These are phyloP conservation scores for Carallia brachiata DNA, from an alignment of 345 rosid species.

Conservation along the genomic window DNA sequence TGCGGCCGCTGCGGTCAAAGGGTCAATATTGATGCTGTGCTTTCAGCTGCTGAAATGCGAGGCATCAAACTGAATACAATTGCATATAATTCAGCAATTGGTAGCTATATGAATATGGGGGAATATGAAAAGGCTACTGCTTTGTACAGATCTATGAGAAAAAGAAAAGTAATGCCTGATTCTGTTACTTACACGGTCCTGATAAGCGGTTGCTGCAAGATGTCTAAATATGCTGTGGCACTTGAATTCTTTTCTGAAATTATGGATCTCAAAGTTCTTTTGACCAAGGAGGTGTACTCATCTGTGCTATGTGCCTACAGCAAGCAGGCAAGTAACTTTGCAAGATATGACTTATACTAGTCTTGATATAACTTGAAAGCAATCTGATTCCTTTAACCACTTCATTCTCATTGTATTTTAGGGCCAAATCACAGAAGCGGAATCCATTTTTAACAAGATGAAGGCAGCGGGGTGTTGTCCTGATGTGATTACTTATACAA, in stretches of 20 bases:
- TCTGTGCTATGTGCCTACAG: conserved; percentile 68
- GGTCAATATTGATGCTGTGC: conserved; percentile 73
- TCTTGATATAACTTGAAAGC: conserved; percentile 2
- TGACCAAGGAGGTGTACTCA: conserved; percentile 81
- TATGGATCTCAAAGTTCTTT: conserved; percentile 50
- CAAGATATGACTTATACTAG: conserved; percentile 11
- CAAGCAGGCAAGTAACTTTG: conserved; percentile 59
- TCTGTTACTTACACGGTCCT: conserved; percentile 77
- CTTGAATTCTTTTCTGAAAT: conserved; percentile 65
- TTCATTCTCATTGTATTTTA: conserved; percentile 20
- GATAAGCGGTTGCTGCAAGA: conserved; percentile 70
- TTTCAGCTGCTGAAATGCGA: conserved; percentile 75
- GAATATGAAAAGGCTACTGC: conserved; percentile 67
- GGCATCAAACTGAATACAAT: conserved; percentile 67
- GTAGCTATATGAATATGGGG: conserved; percentile 80
- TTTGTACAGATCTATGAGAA: conserved; percentile 69
- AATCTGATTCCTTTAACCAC: conserved; percentile 5
- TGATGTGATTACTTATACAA: conserved; percentile 77
- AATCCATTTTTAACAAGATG: conserved; percentile 73
- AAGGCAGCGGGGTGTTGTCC: conserved; percentile 61
- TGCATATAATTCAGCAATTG: conserved; percentile 88
- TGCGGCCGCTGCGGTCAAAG: conserved; percentile 72
- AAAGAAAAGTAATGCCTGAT: conserved; percentile 59
- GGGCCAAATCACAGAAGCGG: conserved; percentile 78
- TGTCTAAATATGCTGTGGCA: conserved; percentile 73